A percentile compares a stretch with the other conserved stretches of the same genome.
These are phyloP conservation scores for Petunia axillaris DNA, from an alignment of 257 asterid genomes.

Conservation along the genomic window DNA sequence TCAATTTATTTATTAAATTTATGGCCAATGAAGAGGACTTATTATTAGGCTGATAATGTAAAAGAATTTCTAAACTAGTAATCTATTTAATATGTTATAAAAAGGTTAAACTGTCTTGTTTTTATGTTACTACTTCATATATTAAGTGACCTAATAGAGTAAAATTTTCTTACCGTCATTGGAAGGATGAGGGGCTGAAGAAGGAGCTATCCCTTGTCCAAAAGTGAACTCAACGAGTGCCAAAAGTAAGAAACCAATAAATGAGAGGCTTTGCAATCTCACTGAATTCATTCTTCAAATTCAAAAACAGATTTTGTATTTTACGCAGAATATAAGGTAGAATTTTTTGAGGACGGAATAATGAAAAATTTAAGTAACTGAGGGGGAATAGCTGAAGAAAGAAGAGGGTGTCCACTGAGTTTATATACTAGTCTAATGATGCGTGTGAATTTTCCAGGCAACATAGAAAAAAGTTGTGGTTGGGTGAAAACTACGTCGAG, in stretches of 20 bases:
- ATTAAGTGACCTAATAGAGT: neutral
- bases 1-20: neutral
- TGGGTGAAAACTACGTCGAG: neutral
- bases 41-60: no score
- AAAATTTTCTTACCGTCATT: conserved; percentile 27
- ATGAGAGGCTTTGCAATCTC: conserved; percentile 13
- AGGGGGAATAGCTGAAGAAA: neutral
- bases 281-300: conserved; percentile 24
- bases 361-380: neutral
- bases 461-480: neutral
- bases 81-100: no score
- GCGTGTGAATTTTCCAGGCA: conserved; percentile 25
- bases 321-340: neutral
- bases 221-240: conserved; percentile 21
- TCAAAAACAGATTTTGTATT: neutral
- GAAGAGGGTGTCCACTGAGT: neutral
- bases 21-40: no score
- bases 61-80: no score
- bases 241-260: conserved; percentile 13
- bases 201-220: conserved; percentile 36
- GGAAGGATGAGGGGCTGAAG: conserved; percentile 30
- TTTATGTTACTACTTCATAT: no score
- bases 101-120: no score
- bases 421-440: neutral
- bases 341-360: neutral